These are phyloP conservation scores for Pneumocystis oryctolagi DNA, from an alignment of 1,139 yeast genomes.

Conservation along the genomic window DNA sequence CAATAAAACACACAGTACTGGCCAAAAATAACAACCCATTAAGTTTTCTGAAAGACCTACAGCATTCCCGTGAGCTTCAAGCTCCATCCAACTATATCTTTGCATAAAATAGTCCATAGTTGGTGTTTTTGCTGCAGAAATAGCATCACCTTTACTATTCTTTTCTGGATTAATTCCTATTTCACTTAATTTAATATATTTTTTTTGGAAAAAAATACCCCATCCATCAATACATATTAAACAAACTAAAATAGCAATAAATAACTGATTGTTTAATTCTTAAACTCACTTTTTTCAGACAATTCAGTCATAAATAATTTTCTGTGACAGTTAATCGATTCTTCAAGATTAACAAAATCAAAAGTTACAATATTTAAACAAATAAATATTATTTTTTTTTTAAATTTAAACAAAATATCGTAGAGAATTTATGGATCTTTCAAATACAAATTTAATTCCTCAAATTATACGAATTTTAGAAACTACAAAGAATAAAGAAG, in stretches of 20 bases:
- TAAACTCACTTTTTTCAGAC: neutral
- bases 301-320: neutral
- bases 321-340: neutral
- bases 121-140: conserved; percentile 16
- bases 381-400: neutral
- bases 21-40: conserved; percentile 7
- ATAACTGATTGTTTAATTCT: neutral
- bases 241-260: neutral
- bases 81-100: conserved; percentile 13
- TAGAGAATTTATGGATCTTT: neutral
- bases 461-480: neutral
- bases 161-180: conserved; percentile 9
- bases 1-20: neutral
- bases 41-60: conserved; percentile 17
- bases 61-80: conserved; percentile 15
- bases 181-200: neutral
- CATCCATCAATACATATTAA: conserved; percentile 13
- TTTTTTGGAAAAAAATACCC: conserved; percentile 6
- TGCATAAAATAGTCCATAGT: conserved; percentile 12
- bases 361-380: neutral
- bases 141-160: conserved; percentile 14
- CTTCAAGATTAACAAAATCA: neutral
- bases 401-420: neutral
- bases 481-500: neutral
- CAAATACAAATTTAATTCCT: neutral